Evolutionary conservation across 345 rosid species (phyloP).

Genomic region (Zanthoxylum bungeanum): DNA sequence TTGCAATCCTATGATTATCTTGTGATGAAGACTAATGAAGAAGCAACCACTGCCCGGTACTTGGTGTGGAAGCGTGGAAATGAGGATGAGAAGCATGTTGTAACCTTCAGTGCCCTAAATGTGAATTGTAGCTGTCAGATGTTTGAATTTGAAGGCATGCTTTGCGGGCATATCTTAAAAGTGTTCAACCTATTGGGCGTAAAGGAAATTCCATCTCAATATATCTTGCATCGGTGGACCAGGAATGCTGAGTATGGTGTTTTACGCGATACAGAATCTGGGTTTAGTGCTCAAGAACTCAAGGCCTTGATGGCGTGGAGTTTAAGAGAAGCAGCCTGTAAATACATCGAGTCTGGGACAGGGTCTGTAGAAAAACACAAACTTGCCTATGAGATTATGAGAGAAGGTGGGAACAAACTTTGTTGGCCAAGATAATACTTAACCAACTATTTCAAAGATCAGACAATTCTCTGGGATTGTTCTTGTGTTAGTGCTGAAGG

Average conservation of each 20-base stretch:
- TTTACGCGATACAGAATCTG: slow-evolving; percentile 55
- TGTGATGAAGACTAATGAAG: slow-evolving; percentile 68
- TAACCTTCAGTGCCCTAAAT: slow-evolving; percentile 62
- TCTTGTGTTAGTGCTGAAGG: slow-evolving; percentile 17
- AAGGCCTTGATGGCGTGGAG: slow-evolving; percentile 83
- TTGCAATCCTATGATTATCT: slow-evolving; percentile 59
- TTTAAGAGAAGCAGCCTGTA: slow-evolving; percentile 79
- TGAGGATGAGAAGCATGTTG: slow-evolving; percentile 63
- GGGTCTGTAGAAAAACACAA: slow-evolving; percentile 71
- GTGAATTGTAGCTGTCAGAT: slow-evolving; percentile 83
- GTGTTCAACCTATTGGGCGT: slow-evolving; percentile 67
- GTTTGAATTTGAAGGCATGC: slow-evolving; percentile 87
- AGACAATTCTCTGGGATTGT: slow-evolving; percentile 1
- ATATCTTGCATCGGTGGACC: slow-evolving; percentile 83
- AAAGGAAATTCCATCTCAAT: slow-evolving; percentile 67
- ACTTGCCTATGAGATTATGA: slow-evolving; percentile 75
- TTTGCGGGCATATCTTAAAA: slow-evolving; percentile 77
- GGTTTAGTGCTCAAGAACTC: slow-evolving; percentile 52
- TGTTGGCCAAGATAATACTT: slow-evolving; percentile 56
- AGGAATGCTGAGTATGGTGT: slow-evolving; percentile 71
- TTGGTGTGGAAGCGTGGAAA: slow-evolving; percentile 64
- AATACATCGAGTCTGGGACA: slow-evolving; percentile 69
- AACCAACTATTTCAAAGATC: slow-evolving; percentile 13
- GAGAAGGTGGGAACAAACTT: slow-evolving; percentile 78
- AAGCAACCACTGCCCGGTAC: slow-evolving; percentile 67